A percentile compares a stretch with the other conserved stretches of the same genome.
phyloP scores from a whole-genome alignment of 2,329 filamentous ascomycete genomes.

The Zasmidium citrigriseum region DNA sequence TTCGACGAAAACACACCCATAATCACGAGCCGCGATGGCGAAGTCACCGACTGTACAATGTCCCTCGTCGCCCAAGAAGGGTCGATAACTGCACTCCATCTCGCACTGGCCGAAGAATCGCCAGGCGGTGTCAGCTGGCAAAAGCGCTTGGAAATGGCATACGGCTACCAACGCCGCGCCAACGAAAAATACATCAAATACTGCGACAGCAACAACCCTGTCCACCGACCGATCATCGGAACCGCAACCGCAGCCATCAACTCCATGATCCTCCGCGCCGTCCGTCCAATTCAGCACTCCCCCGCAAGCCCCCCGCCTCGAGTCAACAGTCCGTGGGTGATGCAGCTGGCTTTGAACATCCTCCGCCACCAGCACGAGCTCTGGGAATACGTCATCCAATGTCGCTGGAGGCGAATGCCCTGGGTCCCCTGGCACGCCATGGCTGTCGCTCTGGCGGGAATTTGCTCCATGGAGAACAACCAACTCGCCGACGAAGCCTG shows the following conservation, averaged over 20 bases:
- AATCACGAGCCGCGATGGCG: slow-evolving; percentile 21
- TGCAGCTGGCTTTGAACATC: slow-evolving; percentile 45
- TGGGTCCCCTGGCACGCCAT: slow-evolving; percentile 60
- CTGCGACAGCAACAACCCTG: slow-evolving; percentile 24
- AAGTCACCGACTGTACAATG: slow-evolving; percentile 36
- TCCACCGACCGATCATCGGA: slow-evolving; percentile 24
- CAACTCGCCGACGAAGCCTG: slow-evolving; percentile 53
- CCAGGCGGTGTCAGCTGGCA: slow-evolving; percentile 26
- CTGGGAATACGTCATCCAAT: slow-evolving; percentile 33
- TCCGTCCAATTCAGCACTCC: slow-evolving; percentile 30
- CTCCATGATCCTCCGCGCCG: slow-evolving; percentile 31
- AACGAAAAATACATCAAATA: slow-evolving; percentile 28
- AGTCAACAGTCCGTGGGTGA: slow-evolving; percentile 34
- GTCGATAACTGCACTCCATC: slow-evolving; percentile 13
- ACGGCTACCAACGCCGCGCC: slow-evolving; percentile 23
- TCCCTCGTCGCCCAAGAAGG: slow-evolving; percentile 22
- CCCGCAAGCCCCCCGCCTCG: slow-evolving; percentile 28
- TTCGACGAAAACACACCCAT: slow-evolving; percentile 27
- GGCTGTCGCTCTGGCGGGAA: slow-evolving; percentile 54
- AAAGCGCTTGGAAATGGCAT: slow-evolving; percentile 30
- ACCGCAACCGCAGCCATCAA: slow-evolving; percentile 24
- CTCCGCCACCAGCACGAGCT: slow-evolving; percentile 38
- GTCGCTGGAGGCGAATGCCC: slow-evolving; percentile 51
- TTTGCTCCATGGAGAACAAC: slow-evolving; percentile 52
- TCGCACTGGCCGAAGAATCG: slow-evolving; percentile 18